phyloP scores from a whole-genome alignment of 2,329 filamentous ascomycete species.

The Aspergillus brasiliensis region DNA sequence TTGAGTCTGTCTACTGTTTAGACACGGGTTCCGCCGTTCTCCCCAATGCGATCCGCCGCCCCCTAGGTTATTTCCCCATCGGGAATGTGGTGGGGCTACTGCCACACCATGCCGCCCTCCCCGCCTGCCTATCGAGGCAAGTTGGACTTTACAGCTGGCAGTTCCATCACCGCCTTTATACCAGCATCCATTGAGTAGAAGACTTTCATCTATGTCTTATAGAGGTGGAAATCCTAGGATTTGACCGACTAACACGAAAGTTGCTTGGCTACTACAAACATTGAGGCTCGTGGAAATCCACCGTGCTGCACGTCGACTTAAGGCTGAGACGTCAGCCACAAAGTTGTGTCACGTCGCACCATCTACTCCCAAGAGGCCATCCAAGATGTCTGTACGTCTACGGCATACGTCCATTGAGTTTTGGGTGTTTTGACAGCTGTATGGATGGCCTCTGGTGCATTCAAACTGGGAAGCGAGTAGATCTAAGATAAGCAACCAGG shows the following conservation, averaged over 20 bases:
- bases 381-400: too few species aligned
- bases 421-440: too few species aligned
- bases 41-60: background rate
- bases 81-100: background rate
- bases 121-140: background rate
- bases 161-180: background rate
- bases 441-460: too few species aligned
- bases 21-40: conserved; percentile 1
- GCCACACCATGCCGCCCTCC: background rate
- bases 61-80: background rate
- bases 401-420: too few species aligned
- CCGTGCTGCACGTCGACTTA: too few species aligned
- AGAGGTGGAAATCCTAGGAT: too few species aligned
- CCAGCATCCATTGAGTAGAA: background rate
- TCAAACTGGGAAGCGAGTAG: background rate
- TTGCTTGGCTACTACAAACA: too few species aligned
- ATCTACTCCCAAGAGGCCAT: too few species aligned
- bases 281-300: too few species aligned
- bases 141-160: background rate
- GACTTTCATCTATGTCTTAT: background rate
- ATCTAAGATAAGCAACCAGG: background rate
- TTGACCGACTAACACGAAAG: too few species aligned
- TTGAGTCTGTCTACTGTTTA: conserved; percentile 25
- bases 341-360: too few species aligned
- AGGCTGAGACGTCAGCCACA: too few species aligned